These are phyloP conservation scores for Cladophialophora chaetospira DNA, from an alignment of 2,329 filamentous ascomycete genomes.

Conservation along the genomic window DNA sequence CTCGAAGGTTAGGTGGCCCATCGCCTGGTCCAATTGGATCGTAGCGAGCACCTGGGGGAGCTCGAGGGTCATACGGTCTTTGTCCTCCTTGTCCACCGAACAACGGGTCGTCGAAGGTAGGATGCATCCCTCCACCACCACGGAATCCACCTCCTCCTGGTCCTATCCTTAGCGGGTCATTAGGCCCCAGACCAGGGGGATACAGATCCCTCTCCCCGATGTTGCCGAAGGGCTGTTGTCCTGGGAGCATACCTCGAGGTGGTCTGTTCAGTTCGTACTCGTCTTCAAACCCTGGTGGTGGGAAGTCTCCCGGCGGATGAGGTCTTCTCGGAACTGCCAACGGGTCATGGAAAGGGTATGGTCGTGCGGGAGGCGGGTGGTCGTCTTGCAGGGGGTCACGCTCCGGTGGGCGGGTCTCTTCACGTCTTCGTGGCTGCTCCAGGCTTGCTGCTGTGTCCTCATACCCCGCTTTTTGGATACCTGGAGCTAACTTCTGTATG, in stretches of 20 bases:
- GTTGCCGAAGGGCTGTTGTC: constrained; percentile 47
- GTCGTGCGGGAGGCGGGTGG: constrained; percentile 62
- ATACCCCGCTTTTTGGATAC: constrained; percentile 76
- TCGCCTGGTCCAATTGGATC: constrained; percentile 79
- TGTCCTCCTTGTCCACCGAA: constrained; percentile 64
- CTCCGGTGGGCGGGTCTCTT: constrained; percentile 46
- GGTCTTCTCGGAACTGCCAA: constrained; percentile 64
- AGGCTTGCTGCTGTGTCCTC: constrained; percentile 54
- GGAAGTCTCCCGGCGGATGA: constrained; percentile 71
- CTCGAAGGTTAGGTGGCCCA: constrained; percentile 52
- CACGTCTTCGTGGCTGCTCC: constrained; percentile 43
- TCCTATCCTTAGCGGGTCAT: constrained; percentile 76
- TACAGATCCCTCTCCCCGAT: constrained; percentile 88
- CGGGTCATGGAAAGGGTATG: constrained; percentile 69
- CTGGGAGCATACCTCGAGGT: constrained; percentile 51
- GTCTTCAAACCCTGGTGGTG: constrained; percentile 89
- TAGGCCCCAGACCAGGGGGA: constrained; percentile 79
- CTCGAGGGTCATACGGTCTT: constrained; percentile 66
- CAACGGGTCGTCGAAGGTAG: constrained; percentile 88
- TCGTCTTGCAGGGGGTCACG: constrained; percentile 55
- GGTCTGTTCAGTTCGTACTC: constrained; percentile 80
- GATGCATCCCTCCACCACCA: constrained; percentile 84
- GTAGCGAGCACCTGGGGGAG: constrained; percentile 86
- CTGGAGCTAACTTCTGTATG: constrained; percentile 79
- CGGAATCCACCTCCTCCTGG: constrained; percentile 59